Base-by-base conservation (phyloP, 148 eudicot species). In the Pouteria glomerata region DNA sequence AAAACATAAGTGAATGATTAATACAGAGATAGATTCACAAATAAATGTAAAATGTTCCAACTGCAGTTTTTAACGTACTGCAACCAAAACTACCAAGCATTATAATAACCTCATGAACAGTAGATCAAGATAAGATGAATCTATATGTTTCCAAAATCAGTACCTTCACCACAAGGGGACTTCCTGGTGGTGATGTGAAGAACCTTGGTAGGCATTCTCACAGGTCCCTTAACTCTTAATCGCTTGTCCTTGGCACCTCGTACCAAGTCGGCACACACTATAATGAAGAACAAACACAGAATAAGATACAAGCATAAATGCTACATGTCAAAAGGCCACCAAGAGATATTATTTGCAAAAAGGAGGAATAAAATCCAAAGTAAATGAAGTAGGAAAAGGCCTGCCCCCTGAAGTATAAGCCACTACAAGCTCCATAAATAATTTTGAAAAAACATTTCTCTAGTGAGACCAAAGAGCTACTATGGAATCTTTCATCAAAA, bases 91-190 rank as follows among this genome's bases (percentile, higher is more conserved):
- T 18, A n/a, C 55, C 55, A 44, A 44, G 69, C 56, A 66, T 33
- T 16, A 15, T 15, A 19, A 47, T 8, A 6, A 27, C 37, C 55
- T 45, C 69, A 8, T 45, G 37, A 14, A 27, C 29, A 41, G 12
- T 26, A 8, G 31, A 29, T 66, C 16, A 66, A 30, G 2, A 48
- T 12, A 30, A 11, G 41, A 13, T 16, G 4, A 15, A 16, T 19
- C 42, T 3, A 31, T 4, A 13, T 4, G 30, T 52, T 18, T 13
- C 8, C 11, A 68, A 33, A 34, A 63, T 1, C 33, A 48, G 18
- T 91, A 93, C 98, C 98, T 93, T 93, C 98, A 76, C 98, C 98
- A 82, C 98, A 93, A 1, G 98, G 98, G 48, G 97, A 58, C 78
- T 93, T 93, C 85, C 98, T 85, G 6, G 98, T 93, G 12, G 98